Percentiles rank a stretch among this genome's conserved stretches.
Evolutionary conservation across 2,329 filamentous ascomycete genomes (phyloP).

Genomic region (Macrophomina pseudophaseolina): DNA sequence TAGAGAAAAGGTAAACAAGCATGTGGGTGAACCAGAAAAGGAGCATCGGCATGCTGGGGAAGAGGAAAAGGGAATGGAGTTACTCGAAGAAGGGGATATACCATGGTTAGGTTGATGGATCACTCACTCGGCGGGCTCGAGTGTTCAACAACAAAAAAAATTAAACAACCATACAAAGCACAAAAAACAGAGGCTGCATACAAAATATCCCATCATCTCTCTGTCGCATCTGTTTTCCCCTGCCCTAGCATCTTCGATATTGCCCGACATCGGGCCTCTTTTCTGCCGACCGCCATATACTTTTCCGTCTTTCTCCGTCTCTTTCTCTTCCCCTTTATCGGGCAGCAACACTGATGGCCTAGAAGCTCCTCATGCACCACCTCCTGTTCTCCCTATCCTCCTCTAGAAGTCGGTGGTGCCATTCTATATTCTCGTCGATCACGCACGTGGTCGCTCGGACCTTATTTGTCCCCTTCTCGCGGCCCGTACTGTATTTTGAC

Average conservation of each 20-base stretch:
- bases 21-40: neutral
- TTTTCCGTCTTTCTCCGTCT: neutral
- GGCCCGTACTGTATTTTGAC: neutral
- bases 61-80: neutral
- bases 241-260: too few relatives aligned
- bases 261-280: neutral
- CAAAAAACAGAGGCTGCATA: neutral
- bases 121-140: constrained; percentile 13
- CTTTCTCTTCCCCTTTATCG: neutral
- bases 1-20: neutral
- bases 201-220: neutral
- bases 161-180: neutral
- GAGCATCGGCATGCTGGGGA: neutral
- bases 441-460: constrained; percentile 18
- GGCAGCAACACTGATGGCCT: neutral
- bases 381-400: neutral
- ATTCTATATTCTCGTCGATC: neutral
- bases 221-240: neutral
- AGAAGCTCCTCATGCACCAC: neutral
- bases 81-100: neutral
- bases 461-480: neutral
- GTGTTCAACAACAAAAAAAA: neutral
- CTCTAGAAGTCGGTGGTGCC: neutral
- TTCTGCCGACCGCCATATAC: neutral
- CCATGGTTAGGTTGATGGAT: neutral